phyloP scores from a whole-genome alignment of 1,284 basidiomycete species.

The Pyrrhoderma noxium region DNA sequence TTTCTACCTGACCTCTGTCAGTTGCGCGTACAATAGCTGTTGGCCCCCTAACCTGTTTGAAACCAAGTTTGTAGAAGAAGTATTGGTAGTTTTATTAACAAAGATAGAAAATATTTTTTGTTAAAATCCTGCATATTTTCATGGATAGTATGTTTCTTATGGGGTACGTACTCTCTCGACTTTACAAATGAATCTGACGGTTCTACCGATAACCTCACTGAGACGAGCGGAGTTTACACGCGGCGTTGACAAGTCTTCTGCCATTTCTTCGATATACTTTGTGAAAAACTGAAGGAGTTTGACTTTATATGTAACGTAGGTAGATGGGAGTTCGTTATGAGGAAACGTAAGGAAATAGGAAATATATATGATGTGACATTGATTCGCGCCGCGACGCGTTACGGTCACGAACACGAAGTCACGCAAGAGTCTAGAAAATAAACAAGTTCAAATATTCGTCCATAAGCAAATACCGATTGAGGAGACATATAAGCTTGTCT shows the following conservation, averaged over 20 bases:
- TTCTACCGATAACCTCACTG: constrained; percentile 45
- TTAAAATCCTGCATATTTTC: too few species aligned
- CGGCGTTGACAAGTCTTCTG: constrained; percentile 24
- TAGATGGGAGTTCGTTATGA: too few species aligned
- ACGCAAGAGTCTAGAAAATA: background rate
- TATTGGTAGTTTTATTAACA: too few species aligned
- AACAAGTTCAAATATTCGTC: background rate
- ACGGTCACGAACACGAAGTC: background rate
- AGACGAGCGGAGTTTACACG: constrained; percentile 64
- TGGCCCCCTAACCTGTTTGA: constrained; percentile 44
- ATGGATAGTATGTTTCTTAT: too few species aligned
- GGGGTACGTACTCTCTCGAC: constrained; percentile 47
- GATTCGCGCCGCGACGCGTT: constrained; percentile 5
- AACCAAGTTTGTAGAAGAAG: too few species aligned
- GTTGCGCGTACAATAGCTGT: constrained; percentile 56
- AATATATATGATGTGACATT: too few species aligned
- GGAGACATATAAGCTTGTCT: too few species aligned
- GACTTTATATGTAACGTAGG: too few species aligned
- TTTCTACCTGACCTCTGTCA: constrained; percentile 65
- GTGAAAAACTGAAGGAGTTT: too few species aligned
- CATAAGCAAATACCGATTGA: too few species aligned
- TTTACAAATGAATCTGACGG: constrained; percentile 70
- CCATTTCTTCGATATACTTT: background rate
- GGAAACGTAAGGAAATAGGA: too few species aligned
- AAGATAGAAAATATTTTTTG: too few species aligned